phyloP scores from a whole-genome alignment of 192 early-diverging fungal genomes.

The Lobosporangium transversale region DNA sequence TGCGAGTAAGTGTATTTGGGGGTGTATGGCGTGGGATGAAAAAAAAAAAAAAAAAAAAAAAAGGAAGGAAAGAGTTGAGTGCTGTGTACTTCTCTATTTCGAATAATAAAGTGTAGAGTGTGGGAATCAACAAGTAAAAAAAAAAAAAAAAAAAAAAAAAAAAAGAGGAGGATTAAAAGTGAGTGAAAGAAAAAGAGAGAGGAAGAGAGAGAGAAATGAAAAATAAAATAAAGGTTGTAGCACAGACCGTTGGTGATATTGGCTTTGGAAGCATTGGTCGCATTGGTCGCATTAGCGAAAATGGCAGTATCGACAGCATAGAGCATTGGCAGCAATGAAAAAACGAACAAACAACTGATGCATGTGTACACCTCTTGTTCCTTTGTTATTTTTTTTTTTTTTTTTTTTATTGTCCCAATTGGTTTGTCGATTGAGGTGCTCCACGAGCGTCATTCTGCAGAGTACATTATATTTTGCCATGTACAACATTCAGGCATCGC shows the following conservation, averaged over 20 bases:
- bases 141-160: slow-evolving; percentile 1
- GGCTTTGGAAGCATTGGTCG: neutral
- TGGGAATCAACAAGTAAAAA: neutral
- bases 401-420: neutral
- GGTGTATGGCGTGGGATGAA: neutral
- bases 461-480: no score
- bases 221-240: neutral
- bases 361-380: no score
- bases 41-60: neutral
- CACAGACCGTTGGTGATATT: neutral
- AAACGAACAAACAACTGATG: no score
- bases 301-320: neutral
- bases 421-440: no score
- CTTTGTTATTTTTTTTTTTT: neutral
- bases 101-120: neutral
- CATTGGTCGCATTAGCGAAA: neutral
- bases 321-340: neutral
- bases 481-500: no score
- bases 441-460: no score
- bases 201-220: neutral
- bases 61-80: neutral
- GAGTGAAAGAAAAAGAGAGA: neutral
- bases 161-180: neutral
- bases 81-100: no score
- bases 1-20: neutral